phyloP scores from a whole-genome alignment of 2,329 filamentous ascomycete genomes.

The Diaporthe sp. region DNA sequence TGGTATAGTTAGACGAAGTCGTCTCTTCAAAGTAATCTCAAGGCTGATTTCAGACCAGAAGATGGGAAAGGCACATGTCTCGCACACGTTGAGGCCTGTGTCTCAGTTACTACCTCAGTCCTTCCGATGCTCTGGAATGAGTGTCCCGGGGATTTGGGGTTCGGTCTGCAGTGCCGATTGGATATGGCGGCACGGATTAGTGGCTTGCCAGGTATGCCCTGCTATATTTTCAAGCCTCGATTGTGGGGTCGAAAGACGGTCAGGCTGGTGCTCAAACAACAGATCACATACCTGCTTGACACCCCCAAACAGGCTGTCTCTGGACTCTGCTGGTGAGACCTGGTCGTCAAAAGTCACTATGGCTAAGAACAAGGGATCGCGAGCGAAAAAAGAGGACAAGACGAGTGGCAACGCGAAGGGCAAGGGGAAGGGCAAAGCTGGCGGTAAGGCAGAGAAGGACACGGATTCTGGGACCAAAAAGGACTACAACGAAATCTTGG shows the following conservation, averaged over 20 bases:
- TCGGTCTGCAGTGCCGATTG: not conserved
- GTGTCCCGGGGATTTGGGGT: not conserved
- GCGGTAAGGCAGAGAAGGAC: constrained; percentile 43
- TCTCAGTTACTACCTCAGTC: not conserved
- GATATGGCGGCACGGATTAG: not conserved
- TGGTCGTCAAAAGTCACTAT: constrained; percentile 39
- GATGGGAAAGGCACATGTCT: not conserved
- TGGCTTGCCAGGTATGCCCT: not conserved
- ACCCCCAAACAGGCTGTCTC: not conserved
- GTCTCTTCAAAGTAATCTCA: not conserved
- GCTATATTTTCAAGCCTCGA: not conserved
- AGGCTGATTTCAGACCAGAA: not conserved
- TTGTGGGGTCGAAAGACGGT: not conserved
- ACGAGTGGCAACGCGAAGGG: constrained; percentile 48
- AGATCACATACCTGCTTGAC: no score
- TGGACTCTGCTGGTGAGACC: not conserved
- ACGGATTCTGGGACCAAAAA: constrained; percentile 55
- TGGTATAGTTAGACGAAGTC: not conserved
- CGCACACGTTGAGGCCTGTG: not conserved
- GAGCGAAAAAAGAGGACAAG: constrained; percentile 47
- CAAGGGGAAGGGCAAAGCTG: constrained; percentile 42
- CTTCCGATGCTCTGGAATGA: not conserved
- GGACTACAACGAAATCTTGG: constrained; percentile 78
- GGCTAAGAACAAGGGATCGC: constrained; percentile 54
- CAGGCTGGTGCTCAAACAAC: not conserved